These are phyloP conservation scores for Klebsormidium nitens DNA, from an alignment of 139 green algal species.

Conservation along the genomic window DNA sequence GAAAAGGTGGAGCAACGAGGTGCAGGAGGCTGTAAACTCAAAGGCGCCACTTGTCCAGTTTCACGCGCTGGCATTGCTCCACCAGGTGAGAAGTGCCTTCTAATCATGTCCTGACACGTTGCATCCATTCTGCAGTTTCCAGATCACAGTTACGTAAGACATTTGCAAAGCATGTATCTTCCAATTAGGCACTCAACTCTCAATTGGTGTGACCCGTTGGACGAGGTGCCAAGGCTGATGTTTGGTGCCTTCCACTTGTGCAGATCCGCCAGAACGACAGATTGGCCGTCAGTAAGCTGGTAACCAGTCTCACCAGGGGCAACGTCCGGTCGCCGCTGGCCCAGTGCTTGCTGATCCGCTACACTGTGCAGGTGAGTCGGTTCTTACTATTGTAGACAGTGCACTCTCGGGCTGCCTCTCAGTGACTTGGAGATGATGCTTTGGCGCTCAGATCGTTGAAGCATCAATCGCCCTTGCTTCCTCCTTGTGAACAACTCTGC, in stretches of 20 bases:
- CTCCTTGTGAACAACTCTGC: too few species aligned
- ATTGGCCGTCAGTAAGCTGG: constrained; percentile 94
- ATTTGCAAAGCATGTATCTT: too few species aligned
- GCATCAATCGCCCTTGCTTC: too few species aligned
- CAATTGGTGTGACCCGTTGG: too few species aligned
- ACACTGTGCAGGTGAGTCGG: constrained; percentile 70
- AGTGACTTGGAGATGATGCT: too few species aligned
- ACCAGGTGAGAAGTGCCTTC: constrained; percentile 44
- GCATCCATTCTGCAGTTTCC: constrained; percentile 3
- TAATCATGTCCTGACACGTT: neutral
- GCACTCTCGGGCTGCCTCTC: neutral
- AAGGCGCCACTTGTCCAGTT: constrained; percentile 93
- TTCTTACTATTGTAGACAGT: too few species aligned
- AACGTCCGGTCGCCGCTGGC: constrained; percentile 84
- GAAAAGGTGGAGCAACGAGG: constrained; percentile 92
- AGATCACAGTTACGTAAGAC: too few species aligned
- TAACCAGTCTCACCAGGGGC: constrained; percentile 75
- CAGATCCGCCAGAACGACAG: constrained; percentile 81
- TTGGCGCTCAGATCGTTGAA: too few species aligned
- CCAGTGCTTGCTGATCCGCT: constrained; percentile 92
- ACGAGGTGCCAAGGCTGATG: neutral
- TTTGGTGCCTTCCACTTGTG: neutral
- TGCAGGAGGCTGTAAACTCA: constrained; percentile 85
- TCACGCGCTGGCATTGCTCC: constrained; percentile 90
- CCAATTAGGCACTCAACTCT: too few species aligned